Evolutionary conservation across 805 yeast species (phyloP).

Genomic region (Candida jianshihensis): DNA sequence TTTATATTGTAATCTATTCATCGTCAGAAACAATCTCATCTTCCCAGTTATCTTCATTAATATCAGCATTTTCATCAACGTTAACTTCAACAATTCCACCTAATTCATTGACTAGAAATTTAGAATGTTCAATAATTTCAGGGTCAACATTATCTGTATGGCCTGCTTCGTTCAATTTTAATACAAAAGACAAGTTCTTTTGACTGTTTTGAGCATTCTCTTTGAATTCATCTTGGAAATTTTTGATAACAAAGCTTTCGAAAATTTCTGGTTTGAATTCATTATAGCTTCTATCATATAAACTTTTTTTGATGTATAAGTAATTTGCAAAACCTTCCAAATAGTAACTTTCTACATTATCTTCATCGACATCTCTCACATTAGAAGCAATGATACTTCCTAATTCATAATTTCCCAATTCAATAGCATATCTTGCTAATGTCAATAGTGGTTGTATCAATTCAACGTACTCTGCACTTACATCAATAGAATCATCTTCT

Average conservation of each 20-base stretch:
- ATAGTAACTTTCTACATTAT: conserved; percentile 74
- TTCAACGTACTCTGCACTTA: conserved; percentile 50
- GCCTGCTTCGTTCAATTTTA: conserved; percentile 2
- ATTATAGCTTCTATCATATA: conserved; percentile 10
- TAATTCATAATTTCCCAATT: conserved; percentile 62
- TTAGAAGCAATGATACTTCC: conserved; percentile 59
- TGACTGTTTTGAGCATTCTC: conserved; percentile 13
- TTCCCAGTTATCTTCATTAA: conserved; percentile 41
- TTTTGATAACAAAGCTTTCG: conserved; percentile 13
- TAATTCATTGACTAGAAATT: conserved; percentile 40
- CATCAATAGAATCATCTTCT: conserved; percentile 26
- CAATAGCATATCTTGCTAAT: conserved; percentile 69
- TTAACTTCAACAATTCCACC: conserved; percentile 69
- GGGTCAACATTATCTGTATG: conserved; percentile 38
- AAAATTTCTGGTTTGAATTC: conserved; percentile 19
- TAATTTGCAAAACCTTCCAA: conserved; percentile 73
- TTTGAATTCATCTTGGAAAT: conserved; percentile 5
- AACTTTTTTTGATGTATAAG: conserved; percentile 35
- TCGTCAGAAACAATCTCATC: conserved; percentile 38
- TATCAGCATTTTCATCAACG: conserved; percentile 33
- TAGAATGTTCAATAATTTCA: conserved; percentile 51
- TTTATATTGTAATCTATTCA: conserved; percentile 4
- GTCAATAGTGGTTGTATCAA: conserved; percentile 68
- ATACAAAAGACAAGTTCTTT: conserved; percentile 7
- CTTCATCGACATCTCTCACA: conserved; percentile 76